A percentile compares a stretch with the other conserved stretches of the same genome.
These are phyloP conservation scores for Colletotrichum karsti DNA, from an alignment of 2,329 filamentous ascomycete species.

Conservation along the genomic window DNA sequence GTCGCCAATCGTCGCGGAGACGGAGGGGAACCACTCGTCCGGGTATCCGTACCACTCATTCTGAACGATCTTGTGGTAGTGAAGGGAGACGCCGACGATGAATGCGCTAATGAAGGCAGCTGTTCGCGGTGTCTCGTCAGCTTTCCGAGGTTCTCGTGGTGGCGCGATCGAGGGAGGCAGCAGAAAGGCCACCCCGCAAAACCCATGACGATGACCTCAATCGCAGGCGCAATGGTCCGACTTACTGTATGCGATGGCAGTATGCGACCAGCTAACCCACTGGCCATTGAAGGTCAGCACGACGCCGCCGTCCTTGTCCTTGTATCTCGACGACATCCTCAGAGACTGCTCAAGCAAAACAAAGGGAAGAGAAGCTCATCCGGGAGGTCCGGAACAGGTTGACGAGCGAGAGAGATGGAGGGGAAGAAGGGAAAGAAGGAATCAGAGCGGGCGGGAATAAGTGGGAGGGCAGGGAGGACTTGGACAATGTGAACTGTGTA, in stretches of 20 bases:
- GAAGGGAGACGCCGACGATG: slow-evolving; percentile 80
- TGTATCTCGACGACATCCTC: slow-evolving; percentile 61
- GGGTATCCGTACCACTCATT: slow-evolving; percentile 97
- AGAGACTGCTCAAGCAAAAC: slow-evolving; percentile 14
- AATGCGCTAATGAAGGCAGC: slow-evolving; percentile 89
- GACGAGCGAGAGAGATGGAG: background rate
- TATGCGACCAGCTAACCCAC: slow-evolving; percentile 93
- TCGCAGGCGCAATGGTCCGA: slow-evolving; percentile 28
- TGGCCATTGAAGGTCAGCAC: slow-evolving; percentile 78
- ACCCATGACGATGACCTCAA: background rate
- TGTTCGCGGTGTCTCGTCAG: slow-evolving; percentile 40
- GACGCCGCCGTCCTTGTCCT: slow-evolving; percentile 71
- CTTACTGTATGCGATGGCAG: slow-evolving; percentile 80
- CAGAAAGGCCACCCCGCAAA: background rate
- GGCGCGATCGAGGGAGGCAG: background rate
- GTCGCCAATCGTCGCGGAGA: slow-evolving; percentile 96
- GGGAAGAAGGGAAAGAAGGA: slow-evolving; percentile 11
- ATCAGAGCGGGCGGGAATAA: background rate
- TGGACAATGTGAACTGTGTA: background rate
- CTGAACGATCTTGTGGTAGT: slow-evolving; percentile 97
- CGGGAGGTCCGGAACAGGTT: slow-evolving; percentile 38
- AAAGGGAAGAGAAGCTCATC: slow-evolving; percentile 34
- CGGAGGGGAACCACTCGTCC: slow-evolving; percentile 95
- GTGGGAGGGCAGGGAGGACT: background rate
- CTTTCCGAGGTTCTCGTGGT: background rate